Evolutionary conservation across 106 monocot genomes (phyloP), one percentile per base, ranked within the genome.

Genomic region (Alisma plantagoaquatica): DNA sequence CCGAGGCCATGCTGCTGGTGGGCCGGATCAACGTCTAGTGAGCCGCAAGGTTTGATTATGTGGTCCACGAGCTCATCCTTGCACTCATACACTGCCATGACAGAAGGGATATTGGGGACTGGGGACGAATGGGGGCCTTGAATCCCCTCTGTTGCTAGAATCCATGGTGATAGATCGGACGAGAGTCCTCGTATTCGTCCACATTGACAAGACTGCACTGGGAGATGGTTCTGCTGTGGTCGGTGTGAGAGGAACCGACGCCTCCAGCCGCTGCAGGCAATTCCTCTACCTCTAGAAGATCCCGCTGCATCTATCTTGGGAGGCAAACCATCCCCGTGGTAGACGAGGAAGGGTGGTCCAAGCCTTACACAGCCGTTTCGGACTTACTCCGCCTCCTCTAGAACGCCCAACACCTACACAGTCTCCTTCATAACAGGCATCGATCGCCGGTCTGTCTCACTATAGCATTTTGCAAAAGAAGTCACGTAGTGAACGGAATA

Each of bases 241-340:
- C 14, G 14, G n/a, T 43, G 44, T 27, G 18, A 45, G 43, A 42
- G n/a, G 41, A 17, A 25, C n/a, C 19, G 4, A 32, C 29, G 19
- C 17, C 25, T 26, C 16, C 0, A 18, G 4, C 22, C 14, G 28
- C 15, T 2, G 68, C 4, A 1, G 22, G 0, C 46, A 56, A 56
- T 3, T 68, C 21, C 10, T 72, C 20, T 29, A n/a, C n/a, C n/a
- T 73, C 26, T 12, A 76, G 7, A 65, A 73, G 27, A 21, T 81
- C 38, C 76, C 81, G n/a, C 62, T 81, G 5, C 67, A 60, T 38
- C 48, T 81, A 1, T 76, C 81, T 0, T 42, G 76, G n/a, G 20
- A 59, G 73, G 24, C 23, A 76, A 23, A 81, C 81, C 2, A 76
- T 81, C 11, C 81, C 81, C 1, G 65, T 59, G 10, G 60, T 73